These are phyloP conservation scores for Monosiga brevicollis DNA, from an alignment of 78 protist species.

Conservation along the genomic window DNA sequence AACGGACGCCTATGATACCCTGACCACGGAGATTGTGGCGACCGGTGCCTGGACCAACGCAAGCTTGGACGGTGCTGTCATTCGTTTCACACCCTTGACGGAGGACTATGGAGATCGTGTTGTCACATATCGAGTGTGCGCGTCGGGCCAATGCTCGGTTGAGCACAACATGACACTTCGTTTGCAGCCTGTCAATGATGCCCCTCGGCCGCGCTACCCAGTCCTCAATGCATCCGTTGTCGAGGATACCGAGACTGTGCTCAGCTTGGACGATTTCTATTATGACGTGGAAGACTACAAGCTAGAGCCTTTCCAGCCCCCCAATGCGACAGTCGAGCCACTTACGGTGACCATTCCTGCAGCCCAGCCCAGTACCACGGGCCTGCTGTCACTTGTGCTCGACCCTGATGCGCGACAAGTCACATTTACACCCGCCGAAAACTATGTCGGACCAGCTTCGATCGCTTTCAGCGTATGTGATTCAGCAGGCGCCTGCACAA, in stretches of 20 bases:
- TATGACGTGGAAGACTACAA: background rate
- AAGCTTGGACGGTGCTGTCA: too few species aligned
- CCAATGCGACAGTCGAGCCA: background rate
- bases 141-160: background rate
- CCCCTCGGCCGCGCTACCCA: background rate
- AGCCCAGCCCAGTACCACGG: background rate
- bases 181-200: background rate
- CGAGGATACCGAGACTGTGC: background rate
- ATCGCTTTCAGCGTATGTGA: background rate
- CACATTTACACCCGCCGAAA: background rate
- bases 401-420: background rate
- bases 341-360: background rate
- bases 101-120: background rate
- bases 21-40: too few species aligned
- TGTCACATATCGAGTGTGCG: background rate
- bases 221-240: background rate
- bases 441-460: background rate
- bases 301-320: background rate
- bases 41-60: too few species aligned
- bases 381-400: background rate
- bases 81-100: background rate
- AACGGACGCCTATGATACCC: too few species aligned
- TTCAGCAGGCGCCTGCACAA: background rate
- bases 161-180: background rate
- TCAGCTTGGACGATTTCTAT: background rate